Conservation (phyloP, 1,284 basidiomycete species). For the Leccinum fuscescens region DNA sequence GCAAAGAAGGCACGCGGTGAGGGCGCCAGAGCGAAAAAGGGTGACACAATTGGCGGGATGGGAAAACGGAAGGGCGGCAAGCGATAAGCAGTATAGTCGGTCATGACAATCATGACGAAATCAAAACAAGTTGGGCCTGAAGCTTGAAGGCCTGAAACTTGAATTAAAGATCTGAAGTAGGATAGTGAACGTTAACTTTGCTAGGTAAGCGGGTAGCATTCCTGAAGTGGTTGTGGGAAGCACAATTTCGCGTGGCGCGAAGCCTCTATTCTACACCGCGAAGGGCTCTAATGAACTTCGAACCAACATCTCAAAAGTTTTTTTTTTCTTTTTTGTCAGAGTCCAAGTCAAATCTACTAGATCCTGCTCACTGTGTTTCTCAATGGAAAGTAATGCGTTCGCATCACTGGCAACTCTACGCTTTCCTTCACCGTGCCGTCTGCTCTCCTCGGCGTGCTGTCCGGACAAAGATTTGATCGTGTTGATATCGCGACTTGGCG, state of each 20-base stretch:
- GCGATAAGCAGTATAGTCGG: conserved; percentile 28
- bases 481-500: conserved; percentile 61
- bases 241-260: conserved; percentile 30
- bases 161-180: background rate
- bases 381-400: conserved; percentile 49
- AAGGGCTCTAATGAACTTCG: conserved; percentile 25
- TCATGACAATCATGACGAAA: background rate
- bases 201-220: background rate
- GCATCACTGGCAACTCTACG: conserved; percentile 56
- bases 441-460: conserved; percentile 69
- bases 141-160: background rate
- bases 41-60: conserved; percentile 48
- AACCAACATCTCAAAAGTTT: conserved; percentile 12
- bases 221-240: conserved; percentile 19
- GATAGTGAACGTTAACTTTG: background rate
- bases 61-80: conserved; percentile 46
- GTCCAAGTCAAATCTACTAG: conserved; percentile 1
- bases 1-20: conserved; percentile 32
- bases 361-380: background rate
- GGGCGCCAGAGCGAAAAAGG: conserved; percentile 48
- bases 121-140: background rate
- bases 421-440: conserved; percentile 53
- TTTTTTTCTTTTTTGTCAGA: background rate
- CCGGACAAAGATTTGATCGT: conserved; percentile 80
- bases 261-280: conserved; percentile 17